These are phyloP conservation scores for Purshia tridentata DNA, from an alignment of 306 rosid species.

Conservation along the genomic window DNA sequence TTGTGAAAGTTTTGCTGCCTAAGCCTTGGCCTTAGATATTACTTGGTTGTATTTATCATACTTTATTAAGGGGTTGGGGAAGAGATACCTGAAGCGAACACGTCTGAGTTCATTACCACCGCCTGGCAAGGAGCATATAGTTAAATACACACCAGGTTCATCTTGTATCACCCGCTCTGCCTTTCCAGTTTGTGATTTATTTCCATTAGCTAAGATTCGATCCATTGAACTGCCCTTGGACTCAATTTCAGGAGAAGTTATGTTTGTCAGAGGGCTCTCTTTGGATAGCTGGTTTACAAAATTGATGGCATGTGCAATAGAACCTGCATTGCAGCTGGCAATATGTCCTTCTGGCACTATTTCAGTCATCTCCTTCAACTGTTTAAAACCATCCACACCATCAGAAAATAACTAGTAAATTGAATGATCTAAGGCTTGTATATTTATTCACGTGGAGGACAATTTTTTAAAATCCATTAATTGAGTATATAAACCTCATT, in stretches of 20 bases:
- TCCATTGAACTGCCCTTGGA: constrained; percentile 43
- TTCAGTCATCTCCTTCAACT: constrained; percentile 75
- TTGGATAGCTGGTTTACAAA: constrained; percentile 41
- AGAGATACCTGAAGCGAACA: constrained; percentile 89
- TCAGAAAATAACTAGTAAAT: constrained; percentile 19
- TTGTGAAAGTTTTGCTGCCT: not conserved
- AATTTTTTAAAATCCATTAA: not conserved
- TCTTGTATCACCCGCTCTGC: constrained; percentile 86
- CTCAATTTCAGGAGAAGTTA: constrained; percentile 36
- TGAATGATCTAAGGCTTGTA: not conserved
- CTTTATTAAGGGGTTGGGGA: not conserved
- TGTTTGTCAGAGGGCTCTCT: constrained; percentile 41
- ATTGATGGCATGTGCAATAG: constrained; percentile 29
- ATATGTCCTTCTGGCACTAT: constrained; percentile 58
- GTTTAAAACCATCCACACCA: constrained; percentile 34
- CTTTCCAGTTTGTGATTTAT: constrained; percentile 48
- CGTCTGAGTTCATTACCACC: constrained; percentile 86
- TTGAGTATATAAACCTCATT: constrained; percentile 2
- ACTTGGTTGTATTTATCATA: constrained; percentile 10
- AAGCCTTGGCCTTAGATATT: not conserved
- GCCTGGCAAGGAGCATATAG: constrained; percentile 54
- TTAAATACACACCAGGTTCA: constrained; percentile 86
- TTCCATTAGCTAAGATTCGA: constrained; percentile 45
- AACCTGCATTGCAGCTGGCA: constrained; percentile 32
- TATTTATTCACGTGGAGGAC: not conserved